Base-by-base conservation (phyloP, 441 rosid species). In the Populus hybrid region DNA sequence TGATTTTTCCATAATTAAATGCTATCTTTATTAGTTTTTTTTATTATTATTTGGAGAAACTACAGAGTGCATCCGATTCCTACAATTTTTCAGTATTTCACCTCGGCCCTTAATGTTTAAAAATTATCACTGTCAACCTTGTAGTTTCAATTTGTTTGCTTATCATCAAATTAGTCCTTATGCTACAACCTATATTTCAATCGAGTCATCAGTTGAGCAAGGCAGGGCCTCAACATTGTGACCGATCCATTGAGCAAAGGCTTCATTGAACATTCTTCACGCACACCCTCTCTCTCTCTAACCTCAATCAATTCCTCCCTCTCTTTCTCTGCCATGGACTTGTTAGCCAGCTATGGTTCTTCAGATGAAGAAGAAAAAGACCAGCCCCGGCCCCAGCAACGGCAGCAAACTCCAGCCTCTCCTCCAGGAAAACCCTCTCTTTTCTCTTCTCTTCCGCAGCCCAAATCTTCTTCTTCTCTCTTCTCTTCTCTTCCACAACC, bases 321-420 rank as follows among this genome's bases (percentile, higher is more conserved):
- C 57, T 3, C 57, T 14, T 14, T 46, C 57, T 67, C 42, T 50
- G 74, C 34, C 36, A 38, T 7, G 98, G 98, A 95, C 0, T 92
- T 95, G 79, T 75, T 89, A 10, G 94, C 97, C 35, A 92, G 75
- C 87, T 93, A 93, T 81, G 98, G 92, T 69, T 92, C 99, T 46
- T 92, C 97, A 16, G 91, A 85, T 77, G 97, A 95, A 2, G 95
- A 89, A 61, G 92, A 91, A 32, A 90, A 90, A 24, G 78, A 72
- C 30, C 42, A 77, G 32, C 80, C 14, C 9, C 86, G 20, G 16
- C 77, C 70, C 57, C 78, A 72, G 50, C 80, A 42, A 20, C 81
- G 8, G 74, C 50, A 30, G 35, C 70, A 7, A 6, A 67, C 8
- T 67, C 20, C 20, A 46, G 57, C 85, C 11, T 78, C 82, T 24